Percentiles rank a stretch among this genome's conserved stretches.
Conservation (phyloP, 306 rosid genomes). For the Casuarina glauca region DNA sequence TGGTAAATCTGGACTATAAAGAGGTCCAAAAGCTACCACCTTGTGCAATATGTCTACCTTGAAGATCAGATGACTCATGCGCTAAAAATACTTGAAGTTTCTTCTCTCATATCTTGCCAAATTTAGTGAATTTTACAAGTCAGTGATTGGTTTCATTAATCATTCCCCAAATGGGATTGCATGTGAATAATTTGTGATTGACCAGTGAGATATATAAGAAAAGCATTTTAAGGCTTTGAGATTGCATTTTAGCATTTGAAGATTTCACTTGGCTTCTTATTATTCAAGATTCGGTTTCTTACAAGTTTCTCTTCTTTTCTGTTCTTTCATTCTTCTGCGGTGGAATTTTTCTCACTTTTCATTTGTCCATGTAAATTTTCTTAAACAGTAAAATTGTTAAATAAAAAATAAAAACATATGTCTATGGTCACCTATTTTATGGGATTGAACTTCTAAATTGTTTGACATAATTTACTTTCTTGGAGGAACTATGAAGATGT, state of each 20-base stretch:
- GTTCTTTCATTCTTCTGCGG: not conserved
- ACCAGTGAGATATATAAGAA: not conserved
- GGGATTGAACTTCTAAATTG: not conserved
- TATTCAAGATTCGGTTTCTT: not conserved
- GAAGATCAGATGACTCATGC: not conserved
- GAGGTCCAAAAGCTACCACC: not conserved
- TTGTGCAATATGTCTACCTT: not conserved
- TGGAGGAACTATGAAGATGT: not conserved
- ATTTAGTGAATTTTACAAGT: not conserved
- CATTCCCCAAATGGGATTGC: conserved; percentile 4
- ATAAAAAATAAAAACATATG: not conserved
- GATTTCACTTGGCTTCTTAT: not conserved
- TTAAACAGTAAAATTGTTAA: not conserved
- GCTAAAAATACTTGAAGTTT: not conserved
- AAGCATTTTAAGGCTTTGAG: not conserved
- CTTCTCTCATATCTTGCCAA: conserved; percentile 1
- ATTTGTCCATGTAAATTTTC: not conserved
- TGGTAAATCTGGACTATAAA: not conserved
- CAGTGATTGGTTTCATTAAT: conserved; percentile 1
- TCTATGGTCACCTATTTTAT: not conserved
- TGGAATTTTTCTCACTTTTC: not conserved
- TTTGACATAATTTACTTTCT: not conserved
- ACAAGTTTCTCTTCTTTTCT: not conserved
- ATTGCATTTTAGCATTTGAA: not conserved
- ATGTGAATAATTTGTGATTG: conserved; percentile 6